Conservation (phyloP, 768 basidiomycete genomes). For the Cystoderma amianthinum region DNA sequence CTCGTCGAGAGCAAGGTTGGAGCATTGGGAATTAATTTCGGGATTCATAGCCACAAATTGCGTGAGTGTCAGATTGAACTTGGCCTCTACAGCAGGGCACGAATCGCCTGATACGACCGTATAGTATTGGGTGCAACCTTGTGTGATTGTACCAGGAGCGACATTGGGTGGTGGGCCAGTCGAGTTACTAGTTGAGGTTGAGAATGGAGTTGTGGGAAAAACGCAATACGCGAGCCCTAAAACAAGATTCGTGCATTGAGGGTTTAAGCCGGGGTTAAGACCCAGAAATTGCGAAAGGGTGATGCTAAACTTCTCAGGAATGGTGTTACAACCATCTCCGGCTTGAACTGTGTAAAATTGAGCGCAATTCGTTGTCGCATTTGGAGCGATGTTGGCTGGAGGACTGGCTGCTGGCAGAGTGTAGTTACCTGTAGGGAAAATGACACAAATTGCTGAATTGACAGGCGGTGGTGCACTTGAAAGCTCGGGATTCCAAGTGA, state of each 20-base stretch:
- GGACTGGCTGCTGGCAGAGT: slow-evolving; percentile 8
- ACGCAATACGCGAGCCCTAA: slow-evolving; percentile 15
- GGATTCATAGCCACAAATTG: slow-evolving; percentile 16
- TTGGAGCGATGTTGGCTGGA: slow-evolving; percentile 10
- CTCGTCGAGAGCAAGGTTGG: slow-evolving; percentile 7
- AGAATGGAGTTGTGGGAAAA: neutral
- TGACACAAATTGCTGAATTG: slow-evolving; percentile 11
- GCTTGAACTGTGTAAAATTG: slow-evolving; percentile 13
- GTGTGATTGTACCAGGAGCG: slow-evolving; percentile 10
- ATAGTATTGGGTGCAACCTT: slow-evolving; percentile 10
- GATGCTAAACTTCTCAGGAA: slow-evolving; percentile 12
- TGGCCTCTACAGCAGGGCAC: slow-evolving; percentile 10
- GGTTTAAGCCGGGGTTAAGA: slow-evolving; percentile 12
- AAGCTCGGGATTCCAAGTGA: slow-evolving; percentile 14
- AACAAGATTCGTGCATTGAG: slow-evolving; percentile 12
- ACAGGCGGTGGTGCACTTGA: slow-evolving; percentile 6
- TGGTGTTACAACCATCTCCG: slow-evolving; percentile 12
- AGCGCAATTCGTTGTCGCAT: slow-evolving; percentile 7
- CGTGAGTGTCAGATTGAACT: slow-evolving; percentile 10
- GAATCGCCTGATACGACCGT: slow-evolving; percentile 10
- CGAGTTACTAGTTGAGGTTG: neutral
- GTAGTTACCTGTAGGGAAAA: slow-evolving; percentile 16
- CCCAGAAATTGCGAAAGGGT: slow-evolving; percentile 8
- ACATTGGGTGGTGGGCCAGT: slow-evolving; percentile 10
- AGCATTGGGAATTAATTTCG: slow-evolving; percentile 10